Evolutionary conservation across 768 basidiomycete species (phyloP).

Genomic region (Mycena crocata): DNA sequence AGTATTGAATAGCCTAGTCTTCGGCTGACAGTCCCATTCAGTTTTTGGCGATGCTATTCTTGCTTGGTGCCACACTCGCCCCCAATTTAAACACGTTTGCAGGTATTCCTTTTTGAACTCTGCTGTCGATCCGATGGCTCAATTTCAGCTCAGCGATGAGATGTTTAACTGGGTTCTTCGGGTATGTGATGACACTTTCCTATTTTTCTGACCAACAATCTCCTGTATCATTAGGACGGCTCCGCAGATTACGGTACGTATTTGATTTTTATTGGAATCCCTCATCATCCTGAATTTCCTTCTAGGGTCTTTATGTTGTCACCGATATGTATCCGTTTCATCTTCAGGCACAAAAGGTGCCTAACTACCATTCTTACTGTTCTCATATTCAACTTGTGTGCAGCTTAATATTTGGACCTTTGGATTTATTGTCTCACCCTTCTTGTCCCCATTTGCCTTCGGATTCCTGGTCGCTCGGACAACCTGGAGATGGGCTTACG

Average conservation of each 20-base stretch:
- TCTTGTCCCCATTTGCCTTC: slow-evolving; percentile 72
- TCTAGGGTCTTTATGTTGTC: slow-evolving; percentile 67
- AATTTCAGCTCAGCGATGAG: slow-evolving; percentile 32
- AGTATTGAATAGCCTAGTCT: slow-evolving; percentile 54
- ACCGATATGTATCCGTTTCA: slow-evolving; percentile 78
- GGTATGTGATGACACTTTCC: not conserved
- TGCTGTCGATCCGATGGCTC: no score
- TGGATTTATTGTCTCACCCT: slow-evolving; percentile 75
- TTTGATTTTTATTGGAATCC: slow-evolving; percentile 33
- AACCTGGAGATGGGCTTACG: slow-evolving; percentile 74
- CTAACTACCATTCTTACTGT: not conserved
- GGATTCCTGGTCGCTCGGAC: slow-evolving; percentile 69
- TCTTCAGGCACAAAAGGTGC: slow-evolving; percentile 70
- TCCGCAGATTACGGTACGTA: slow-evolving; percentile 69
- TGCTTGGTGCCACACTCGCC: slow-evolving; percentile 67
- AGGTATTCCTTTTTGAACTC: slow-evolving; percentile 42
- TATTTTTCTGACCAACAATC: not conserved
- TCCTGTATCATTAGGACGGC: slow-evolving; percentile 53
- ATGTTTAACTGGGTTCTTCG: slow-evolving; percentile 68
- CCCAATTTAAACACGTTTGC: slow-evolving; percentile 67
- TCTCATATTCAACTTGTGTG: no score
- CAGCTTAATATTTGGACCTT: slow-evolving; percentile 79
- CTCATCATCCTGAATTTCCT: not conserved
- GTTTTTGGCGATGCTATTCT: slow-evolving; percentile 67
- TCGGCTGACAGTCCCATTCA: slow-evolving; percentile 33